Evolutionary conservation across 371 early-diverging fungal genomes (phyloP).

Genomic region (Zychaea mexicana): DNA sequence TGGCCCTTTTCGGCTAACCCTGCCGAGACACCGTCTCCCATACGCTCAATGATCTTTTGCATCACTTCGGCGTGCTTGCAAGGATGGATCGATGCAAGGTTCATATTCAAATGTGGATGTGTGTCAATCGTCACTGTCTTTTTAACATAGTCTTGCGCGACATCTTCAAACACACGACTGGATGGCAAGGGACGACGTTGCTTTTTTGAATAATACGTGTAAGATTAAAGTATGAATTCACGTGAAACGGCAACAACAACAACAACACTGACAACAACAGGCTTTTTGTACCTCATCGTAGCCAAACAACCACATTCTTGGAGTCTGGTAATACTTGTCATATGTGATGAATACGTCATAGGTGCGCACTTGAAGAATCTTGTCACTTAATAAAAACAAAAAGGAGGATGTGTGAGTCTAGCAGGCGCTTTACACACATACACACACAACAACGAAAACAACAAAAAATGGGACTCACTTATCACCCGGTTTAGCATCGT

Average conservation of each 20-base stretch:
- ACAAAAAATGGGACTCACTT: neutral
- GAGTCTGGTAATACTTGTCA: constrained; percentile 98
- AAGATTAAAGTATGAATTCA: neutral
- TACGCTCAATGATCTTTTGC: constrained; percentile 91
- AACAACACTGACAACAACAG: neutral
- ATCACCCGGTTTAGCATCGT: neutral
- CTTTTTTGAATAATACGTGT: constrained; percentile 19
- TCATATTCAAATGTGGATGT: constrained; percentile 88
- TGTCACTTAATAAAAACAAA: constrained; percentile 58
- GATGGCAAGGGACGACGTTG: constrained; percentile 85
- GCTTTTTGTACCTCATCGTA: constrained; percentile 87
- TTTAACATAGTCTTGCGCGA: constrained; percentile 96
- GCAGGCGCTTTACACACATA: neutral
- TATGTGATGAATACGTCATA: constrained; percentile 98
- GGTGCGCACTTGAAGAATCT: constrained; percentile 91
- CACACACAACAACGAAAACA: neutral
- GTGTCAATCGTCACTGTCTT: constrained; percentile 97
- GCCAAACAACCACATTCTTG: constrained; percentile 95
- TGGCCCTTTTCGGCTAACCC: constrained; percentile 18
- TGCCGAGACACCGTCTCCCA: constrained; percentile 51
- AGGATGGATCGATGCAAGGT: constrained; percentile 93
- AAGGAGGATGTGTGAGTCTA: neutral
- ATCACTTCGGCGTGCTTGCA: constrained; percentile 98
- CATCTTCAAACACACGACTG: constrained; percentile 92
- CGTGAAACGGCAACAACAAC: neutral